phyloP scores from a whole-genome alignment of 192 early-diverging fungal genomes.

The Umbelopsis vinacea region DNA sequence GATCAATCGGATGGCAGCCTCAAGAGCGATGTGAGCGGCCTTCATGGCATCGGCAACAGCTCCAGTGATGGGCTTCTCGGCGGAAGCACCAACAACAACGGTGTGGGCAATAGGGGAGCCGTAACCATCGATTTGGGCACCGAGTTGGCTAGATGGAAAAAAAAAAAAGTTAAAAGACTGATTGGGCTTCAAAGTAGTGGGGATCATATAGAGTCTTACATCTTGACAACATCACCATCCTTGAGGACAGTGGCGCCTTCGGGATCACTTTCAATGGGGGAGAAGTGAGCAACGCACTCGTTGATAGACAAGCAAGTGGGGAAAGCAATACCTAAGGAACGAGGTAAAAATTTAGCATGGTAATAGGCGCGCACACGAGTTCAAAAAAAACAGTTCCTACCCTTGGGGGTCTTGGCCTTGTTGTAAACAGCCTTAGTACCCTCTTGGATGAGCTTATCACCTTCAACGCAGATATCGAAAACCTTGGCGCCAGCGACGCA shows the following conservation, averaged over 20 bases:
- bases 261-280: slow-evolving; percentile 76
- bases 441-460: slow-evolving; percentile 84
- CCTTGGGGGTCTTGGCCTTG: slow-evolving; percentile 76
- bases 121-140: slow-evolving; percentile 93
- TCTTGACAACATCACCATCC: slow-evolving; percentile 87
- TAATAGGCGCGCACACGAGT: background rate
- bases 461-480: slow-evolving; percentile 85
- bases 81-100: slow-evolving; percentile 81
- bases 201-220: slow-evolving; percentile 62
- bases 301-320: slow-evolving; percentile 88
- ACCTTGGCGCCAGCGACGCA: slow-evolving; percentile 82
- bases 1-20: slow-evolving; percentile 85
- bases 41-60: slow-evolving; percentile 85
- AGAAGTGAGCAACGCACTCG: slow-evolving; percentile 82
- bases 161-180: too few species aligned
- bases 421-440: slow-evolving; percentile 80
- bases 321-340: slow-evolving; percentile 73
- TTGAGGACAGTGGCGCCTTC: slow-evolving; percentile 63
- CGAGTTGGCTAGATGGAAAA: slow-evolving; percentile 63
- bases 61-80: slow-evolving; percentile 79
- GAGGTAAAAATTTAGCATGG: background rate
- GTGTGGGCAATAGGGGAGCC: slow-evolving; percentile 83
- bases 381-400: slow-evolving; percentile 43
- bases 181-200: background rate
- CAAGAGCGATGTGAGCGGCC: slow-evolving; percentile 83